Conservation (phyloP, 345 rosid genomes). For the Heritiera littoralis region DNA sequence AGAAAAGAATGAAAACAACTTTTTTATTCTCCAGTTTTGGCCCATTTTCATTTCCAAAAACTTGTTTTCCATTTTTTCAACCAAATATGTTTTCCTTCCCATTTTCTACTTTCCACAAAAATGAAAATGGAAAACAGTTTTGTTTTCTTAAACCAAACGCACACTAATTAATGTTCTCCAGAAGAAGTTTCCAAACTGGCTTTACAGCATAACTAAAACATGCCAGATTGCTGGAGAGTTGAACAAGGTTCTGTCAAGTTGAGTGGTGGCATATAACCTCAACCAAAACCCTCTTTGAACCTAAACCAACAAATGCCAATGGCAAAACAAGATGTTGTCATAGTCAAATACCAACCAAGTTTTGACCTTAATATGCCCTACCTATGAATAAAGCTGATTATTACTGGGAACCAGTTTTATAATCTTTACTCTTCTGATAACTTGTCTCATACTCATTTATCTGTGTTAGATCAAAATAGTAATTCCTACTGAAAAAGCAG, state of each 20-base stretch:
- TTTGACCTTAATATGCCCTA: background rate
- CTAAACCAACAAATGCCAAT: background rate
- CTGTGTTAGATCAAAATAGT: background rate
- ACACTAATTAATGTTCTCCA: constrained; percentile 6
- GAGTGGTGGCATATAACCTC: background rate
- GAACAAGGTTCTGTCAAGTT: constrained; percentile 7
- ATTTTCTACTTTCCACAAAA: too few relatives aligned
- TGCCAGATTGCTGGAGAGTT: background rate
- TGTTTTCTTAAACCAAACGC: too few relatives aligned
- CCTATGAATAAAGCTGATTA: background rate
- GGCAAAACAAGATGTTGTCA: background rate
- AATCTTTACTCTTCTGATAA: background rate
- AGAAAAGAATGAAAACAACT: too few relatives aligned
- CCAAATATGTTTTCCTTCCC: too few relatives aligned
- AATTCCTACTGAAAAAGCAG: background rate
- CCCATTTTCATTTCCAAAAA: too few relatives aligned
- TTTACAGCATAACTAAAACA: background rate
- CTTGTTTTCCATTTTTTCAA: too few relatives aligned
- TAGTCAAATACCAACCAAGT: constrained; percentile 13
- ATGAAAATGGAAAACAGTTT: too few relatives aligned
- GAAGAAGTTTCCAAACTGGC: constrained; percentile 10
- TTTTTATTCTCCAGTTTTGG: too few relatives aligned
- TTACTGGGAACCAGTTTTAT: background rate
- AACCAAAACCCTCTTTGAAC: background rate
- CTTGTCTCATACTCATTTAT: background rate